Evolutionary conservation across 2,329 filamentous ascomycete genomes (phyloP).

Genomic region (Fusarium decemcellulare): DNA sequence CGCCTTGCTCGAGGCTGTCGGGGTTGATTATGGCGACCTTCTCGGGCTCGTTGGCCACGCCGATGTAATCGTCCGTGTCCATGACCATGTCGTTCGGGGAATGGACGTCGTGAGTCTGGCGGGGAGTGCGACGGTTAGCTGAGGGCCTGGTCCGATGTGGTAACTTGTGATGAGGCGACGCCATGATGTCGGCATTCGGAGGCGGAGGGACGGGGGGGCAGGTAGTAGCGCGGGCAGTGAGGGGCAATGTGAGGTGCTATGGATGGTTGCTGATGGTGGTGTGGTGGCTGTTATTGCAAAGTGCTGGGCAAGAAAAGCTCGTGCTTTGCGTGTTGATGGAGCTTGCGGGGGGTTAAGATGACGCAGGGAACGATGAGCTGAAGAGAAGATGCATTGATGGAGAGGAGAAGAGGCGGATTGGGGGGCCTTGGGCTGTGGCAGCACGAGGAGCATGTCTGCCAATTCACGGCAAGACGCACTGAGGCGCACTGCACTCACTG

Average conservation of each 20-base stretch:
- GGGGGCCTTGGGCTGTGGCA: neutral
- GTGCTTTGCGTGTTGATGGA: slow-evolving; percentile 16
- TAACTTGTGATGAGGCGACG: slow-evolving; percentile 31
- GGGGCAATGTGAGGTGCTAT: slow-evolving; percentile 31
- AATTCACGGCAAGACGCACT: slow-evolving; percentile 37
- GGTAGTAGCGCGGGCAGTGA: slow-evolving; percentile 30
- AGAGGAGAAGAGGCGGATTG: slow-evolving; percentile 7
- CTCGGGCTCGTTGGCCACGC: slow-evolving; percentile 63
- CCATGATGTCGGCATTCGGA: slow-evolving; percentile 44
- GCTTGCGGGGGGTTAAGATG: slow-evolving; percentile 23
- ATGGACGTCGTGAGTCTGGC: slow-evolving; percentile 67
- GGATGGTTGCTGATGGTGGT: slow-evolving; percentile 17
- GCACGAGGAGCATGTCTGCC: slow-evolving; percentile 23
- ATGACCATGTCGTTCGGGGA: slow-evolving; percentile 71
- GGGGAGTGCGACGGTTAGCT: slow-evolving; percentile 45
- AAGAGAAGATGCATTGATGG: neutral
- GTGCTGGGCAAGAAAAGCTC: slow-evolving; percentile 25
- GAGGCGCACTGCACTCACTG: too few relatives aligned
- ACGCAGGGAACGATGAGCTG: slow-evolving; percentile 29
- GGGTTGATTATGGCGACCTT: slow-evolving; percentile 69
- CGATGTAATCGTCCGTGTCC: slow-evolving; percentile 69
- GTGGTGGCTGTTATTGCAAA: slow-evolving; percentile 21
- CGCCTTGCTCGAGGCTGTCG: slow-evolving; percentile 62
- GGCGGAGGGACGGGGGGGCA: slow-evolving; percentile 22
- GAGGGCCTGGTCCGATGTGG: slow-evolving; percentile 30